Base-by-base conservation (phyloP, 2,329 filamentous ascomycete genomes). In the Knufia fluminis region DNA sequence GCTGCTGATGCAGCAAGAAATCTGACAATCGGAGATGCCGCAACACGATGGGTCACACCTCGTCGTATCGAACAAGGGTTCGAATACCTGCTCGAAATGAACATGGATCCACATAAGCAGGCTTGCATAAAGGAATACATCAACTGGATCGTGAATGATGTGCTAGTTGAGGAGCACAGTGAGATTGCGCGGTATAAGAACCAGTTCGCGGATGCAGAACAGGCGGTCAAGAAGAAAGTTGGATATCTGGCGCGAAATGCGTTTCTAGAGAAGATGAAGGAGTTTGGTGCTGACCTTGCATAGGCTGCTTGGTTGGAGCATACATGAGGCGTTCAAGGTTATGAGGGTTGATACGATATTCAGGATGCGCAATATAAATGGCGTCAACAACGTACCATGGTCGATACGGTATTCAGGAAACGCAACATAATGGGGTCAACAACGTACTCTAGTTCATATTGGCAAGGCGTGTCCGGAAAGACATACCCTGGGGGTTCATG, bases 51-150 rank as follows among this genome's bases (percentile, higher is more conserved):
- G 46, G 23, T 48, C 14, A 48, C 33, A 10, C 10, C 26, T 4
- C 33, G 46, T 10, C 17, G 46, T 9, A 22, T 48, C n/a, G 36
- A 48, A 35, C 46, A 48, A 20, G 38, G 46, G 24, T 48, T 48
- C 22, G 46, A 31, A 22, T 48, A 48, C n/a, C 16, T 48, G 6
- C 20, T 28, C 3, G 46, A 48, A 23, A 40, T 48, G 33, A 23
- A 35, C 36, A 4, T 38, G 4, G 9, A 48, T 10, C 35, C 46
- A n/a, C 7, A 42, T 10, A 24, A 12, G n/a, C 16, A 31, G 17
- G 23, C 16, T 16, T 26, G 46, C 16, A 8, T 41, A 6, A 28
- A 42, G 19, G 14, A 41, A 17, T 48, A 19, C 35, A 41, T 48
- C 8, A 41, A 48, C 2, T 48, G 46, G 46, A 26, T 42, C 10